Percentiles rank a stretch among this genome's conserved stretches.
Conservation (phyloP, 768 basidiomycete species). For the Hypholoma fasciculare region DNA sequence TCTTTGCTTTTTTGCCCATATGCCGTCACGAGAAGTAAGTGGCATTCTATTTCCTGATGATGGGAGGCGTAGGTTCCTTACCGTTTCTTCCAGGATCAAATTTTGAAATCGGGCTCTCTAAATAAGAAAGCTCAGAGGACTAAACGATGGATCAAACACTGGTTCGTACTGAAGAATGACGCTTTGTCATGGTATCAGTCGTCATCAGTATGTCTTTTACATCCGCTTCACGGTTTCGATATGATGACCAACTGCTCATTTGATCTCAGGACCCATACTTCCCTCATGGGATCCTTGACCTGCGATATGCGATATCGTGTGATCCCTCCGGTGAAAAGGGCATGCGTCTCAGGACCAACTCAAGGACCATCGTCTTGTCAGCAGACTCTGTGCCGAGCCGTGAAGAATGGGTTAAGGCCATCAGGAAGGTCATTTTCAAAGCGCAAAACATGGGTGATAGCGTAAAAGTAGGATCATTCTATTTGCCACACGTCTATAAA, state of each 20-base stretch:
- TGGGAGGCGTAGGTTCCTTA: too few species aligned
- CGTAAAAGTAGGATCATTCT: conserved; percentile 66
- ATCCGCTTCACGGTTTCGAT: background rate
- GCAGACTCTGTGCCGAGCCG: conserved; percentile 83
- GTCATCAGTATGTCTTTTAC: conserved; percentile 62
- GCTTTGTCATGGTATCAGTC: conserved; percentile 97
- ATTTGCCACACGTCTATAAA: background rate
- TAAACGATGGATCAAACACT: conserved; percentile 91
- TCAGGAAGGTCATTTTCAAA: conserved; percentile 93
- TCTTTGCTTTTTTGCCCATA: conserved; percentile 95
- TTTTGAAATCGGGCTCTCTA: conserved; percentile 89
- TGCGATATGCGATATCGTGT: conserved; percentile 91
- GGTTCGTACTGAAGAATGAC: conserved; percentile 96
- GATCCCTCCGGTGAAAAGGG: conserved; percentile 77
- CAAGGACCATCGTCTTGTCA: conserved; percentile 68
- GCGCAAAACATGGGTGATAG: conserved; percentile 95
- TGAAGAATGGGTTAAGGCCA: conserved; percentile 95
- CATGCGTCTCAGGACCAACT: conserved; percentile 82
- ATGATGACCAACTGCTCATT: background rate
- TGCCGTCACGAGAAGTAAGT: conserved; percentile 84
- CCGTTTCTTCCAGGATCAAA: conserved; percentile 64
- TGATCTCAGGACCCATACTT: conserved; percentile 89
- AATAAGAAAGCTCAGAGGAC: conserved; percentile 87
- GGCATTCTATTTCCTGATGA: too few species aligned
- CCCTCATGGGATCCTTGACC: conserved; percentile 92